Base-by-base conservation (phyloP, 352 stramenopile species). In the Saprolegnia parasitica region DNA sequence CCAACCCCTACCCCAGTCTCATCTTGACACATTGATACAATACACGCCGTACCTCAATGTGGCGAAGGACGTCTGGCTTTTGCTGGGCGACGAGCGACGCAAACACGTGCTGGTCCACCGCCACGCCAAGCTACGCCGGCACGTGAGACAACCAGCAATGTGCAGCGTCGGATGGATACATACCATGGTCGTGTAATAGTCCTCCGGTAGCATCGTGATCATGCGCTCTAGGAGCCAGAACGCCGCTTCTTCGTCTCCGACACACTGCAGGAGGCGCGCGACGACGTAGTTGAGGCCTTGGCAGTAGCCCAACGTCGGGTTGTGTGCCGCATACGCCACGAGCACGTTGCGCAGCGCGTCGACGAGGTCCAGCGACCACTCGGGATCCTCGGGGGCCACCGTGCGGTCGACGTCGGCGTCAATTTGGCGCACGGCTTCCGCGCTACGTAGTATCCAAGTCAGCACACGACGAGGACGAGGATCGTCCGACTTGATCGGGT, bases 151-250 rank as follows among this genome's bases (percentile, higher is more conserved):
- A n/a, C n/a, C n/a, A n/a, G n/a, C n/a, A n/a, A n/a, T n/a, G n/a
- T n/a, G n/a, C n/a, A n/a, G n/a, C n/a, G n/a, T n/a, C n/a, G n/a
- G 21, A 29, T 66, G 0, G 18, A 56, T 2, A 15, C 3, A 60
- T 60, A 91, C 86, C 87, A 96, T 96, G 5, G 84, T 91, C 21
- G 87, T 92, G 72, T 93, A 96, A 56, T 94, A 96, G 68, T 96
- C 87, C 13, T 94, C 86, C 4, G 87, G 87, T 0, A 94, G 81
- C 26, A 94, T 73, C 35, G 75, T 73, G 29, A 93, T 77, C 74
- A 96, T 86, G 64, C 86, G 86, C 40, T 82, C 79, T 18, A 96
- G 80, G 46, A 96, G 76, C 71, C 86, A 96, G 57, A 96, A 96
- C 11, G 81, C 75, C 71, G 89, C 79, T 74, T 92, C 85, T 32